A percentile compares a stretch with the other conserved stretches of the same genome.
Evolutionary conservation across 305 asterid species (phyloP).

Genomic region (Nicotiana rustica): DNA sequence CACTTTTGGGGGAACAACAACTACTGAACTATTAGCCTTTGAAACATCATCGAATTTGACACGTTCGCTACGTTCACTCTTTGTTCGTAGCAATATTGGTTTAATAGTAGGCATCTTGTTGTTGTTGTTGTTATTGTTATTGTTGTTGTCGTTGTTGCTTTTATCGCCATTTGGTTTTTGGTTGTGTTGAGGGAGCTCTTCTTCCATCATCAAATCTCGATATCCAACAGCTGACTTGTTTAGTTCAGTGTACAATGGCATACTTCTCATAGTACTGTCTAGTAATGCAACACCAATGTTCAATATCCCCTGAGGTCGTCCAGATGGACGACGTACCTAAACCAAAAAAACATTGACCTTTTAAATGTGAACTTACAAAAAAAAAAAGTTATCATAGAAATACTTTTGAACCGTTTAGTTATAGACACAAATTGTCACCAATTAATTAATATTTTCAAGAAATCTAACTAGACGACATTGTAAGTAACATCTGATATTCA

Average conservation of each 20-base stretch:
- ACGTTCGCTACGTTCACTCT: conserved; percentile 73
- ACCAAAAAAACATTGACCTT: neutral
- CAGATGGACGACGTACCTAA: conserved; percentile 90
- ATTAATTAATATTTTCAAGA: neutral
- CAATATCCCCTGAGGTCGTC: conserved; percentile 88
- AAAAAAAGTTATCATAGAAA: neutral
- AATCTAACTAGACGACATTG: neutral
- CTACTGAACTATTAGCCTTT: conserved; percentile 50
- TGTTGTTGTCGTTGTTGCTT: neutral
- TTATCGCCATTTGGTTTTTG: conserved; percentile 18
- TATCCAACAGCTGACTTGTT: conserved; percentile 80
- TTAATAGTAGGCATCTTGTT: conserved; percentile 33
- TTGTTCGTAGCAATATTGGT: conserved; percentile 60
- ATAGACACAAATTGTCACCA: neutral
- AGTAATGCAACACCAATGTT: conserved; percentile 88
- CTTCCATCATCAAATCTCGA: conserved; percentile 72
- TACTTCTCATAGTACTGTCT: conserved; percentile 80
- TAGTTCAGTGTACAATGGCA: conserved; percentile 76
- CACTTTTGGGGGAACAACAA: conserved; percentile 46
- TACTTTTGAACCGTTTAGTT: neutral
- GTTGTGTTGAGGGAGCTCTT: conserved; percentile 38
- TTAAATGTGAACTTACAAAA: neutral
- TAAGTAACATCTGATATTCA: neutral
- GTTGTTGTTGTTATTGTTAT: neutral
- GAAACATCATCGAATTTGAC: conserved; percentile 52